A percentile compares a stretch with the other conserved stretches of the same genome.
phyloP scores from a whole-genome alignment of 2,329 filamentous ascomycete species.

The Alternaria alternata region DNA sequence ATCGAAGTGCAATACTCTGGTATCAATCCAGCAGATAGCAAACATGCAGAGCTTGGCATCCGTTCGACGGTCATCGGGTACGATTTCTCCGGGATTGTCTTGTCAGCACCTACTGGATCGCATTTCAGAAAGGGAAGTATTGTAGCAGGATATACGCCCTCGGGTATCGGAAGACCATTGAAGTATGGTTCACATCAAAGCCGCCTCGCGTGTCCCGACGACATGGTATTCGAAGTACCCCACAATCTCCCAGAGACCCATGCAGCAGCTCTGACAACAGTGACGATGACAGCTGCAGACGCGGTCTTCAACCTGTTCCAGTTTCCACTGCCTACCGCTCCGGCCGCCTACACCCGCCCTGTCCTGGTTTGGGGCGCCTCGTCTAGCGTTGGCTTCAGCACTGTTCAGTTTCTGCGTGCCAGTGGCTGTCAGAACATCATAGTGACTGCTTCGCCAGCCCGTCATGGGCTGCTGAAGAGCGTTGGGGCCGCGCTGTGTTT shows the following conservation, averaged over 20 bases:
- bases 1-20: constrained; percentile 2
- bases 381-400: constrained; percentile 16
- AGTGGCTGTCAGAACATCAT: constrained; percentile 18
- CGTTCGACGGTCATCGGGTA: constrained; percentile 12
- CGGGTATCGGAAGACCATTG: constrained; percentile 50
- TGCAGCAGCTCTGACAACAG: constrained; percentile 61
- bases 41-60: constrained; percentile 14
- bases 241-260: constrained; percentile 49
- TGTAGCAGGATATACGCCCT: constrained; percentile 62
- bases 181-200: constrained; percentile 58
- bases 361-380: constrained; percentile 23
- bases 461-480: constrained; percentile 12
- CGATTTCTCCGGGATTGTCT: constrained; percentile 15
- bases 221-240: constrained; percentile 52
- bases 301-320: constrained; percentile 58
- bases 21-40: constrained; percentile 16
- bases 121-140: constrained; percentile 4
- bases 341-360: constrained; percentile 45
- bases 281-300: constrained; percentile 64
- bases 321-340: constrained; percentile 59
- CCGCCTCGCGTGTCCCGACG: constrained; percentile 59
- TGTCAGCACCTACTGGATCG: neutral
- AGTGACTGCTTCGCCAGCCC: constrained; percentile 19
- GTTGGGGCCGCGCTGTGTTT: constrained; percentile 20
- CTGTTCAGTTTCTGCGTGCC: constrained; percentile 12